A percentile compares a stretch with the other conserved stretches of the same genome.
These are phyloP conservation scores for Coemansia sp. DNA, from an alignment of 192 early-diverging fungal genomes.

Conservation along the genomic window DNA sequence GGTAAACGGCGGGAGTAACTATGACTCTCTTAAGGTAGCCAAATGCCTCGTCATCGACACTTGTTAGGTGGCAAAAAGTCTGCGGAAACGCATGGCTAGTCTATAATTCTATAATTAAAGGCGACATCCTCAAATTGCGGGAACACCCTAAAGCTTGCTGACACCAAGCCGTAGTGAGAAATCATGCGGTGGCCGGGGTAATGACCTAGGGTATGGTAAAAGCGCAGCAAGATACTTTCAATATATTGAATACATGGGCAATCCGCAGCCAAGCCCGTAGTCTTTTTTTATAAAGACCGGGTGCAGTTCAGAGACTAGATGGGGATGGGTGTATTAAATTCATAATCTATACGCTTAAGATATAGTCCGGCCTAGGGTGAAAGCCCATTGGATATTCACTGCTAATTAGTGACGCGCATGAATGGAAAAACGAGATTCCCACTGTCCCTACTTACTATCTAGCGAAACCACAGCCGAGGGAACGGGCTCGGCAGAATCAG, in stretches of 20 bases:
- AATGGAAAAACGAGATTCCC: constrained; percentile 69
- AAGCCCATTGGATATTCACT: background rate
- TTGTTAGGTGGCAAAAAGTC: no score
- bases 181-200: background rate
- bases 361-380: background rate
- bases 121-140: background rate
- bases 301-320: background rate
- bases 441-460: constrained; percentile 71
- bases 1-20: constrained; percentile 80
- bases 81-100: no score
- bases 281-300: background rate
- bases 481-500: constrained; percentile 71
- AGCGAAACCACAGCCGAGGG: constrained; percentile 72
- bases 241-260: background rate
- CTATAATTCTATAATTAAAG: no score
- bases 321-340: background rate
- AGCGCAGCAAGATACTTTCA: background rate
- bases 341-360: background rate
- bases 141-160: background rate
- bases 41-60: constrained; percentile 52
- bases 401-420: constrained; percentile 71
- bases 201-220: background rate
- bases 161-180: background rate
- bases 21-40: constrained; percentile 74
- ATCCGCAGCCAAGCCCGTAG: background rate